Base-by-base conservation (phyloP, 352 stramenopile genomes). In the Phytophthora vignae region DNA sequence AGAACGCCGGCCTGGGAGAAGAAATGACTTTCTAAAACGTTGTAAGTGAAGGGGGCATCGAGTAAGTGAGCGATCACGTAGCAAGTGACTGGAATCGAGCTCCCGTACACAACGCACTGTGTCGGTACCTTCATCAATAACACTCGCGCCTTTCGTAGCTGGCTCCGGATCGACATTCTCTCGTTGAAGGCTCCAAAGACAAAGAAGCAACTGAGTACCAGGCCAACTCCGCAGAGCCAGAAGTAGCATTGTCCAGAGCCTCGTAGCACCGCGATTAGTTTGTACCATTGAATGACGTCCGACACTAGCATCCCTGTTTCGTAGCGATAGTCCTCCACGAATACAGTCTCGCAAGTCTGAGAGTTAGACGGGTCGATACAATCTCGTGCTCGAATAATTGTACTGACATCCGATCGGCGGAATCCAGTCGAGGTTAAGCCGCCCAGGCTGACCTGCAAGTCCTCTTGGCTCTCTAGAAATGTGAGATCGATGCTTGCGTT, bases 81-180 rank as follows among this genome's bases (percentile, higher is more conserved):
- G 59, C 74, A 80, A 0, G 55, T 7, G 1, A 88, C 68, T 1
- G 84, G 84, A 14, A 90, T 72, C 0, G 64, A 56, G 36, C 76
- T 84, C 7, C 82, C 82, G 44, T 84, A 88, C 17, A 89, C 69
- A 6, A 91, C 67, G 29, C 77, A 83, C 54, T 91, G 81, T 15
- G 67, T 84, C 3, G 83, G 81, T n/a, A 83, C 55, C 40, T 58
- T 80, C 11, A 81, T 65, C 25, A 90, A 81, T 5, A 87, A 25
- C 4, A 29, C 8, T 17, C 66, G n/a, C 27, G 73, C 38, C 52
- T 60, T 64, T 46, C 49, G 27, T n/a, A 76, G 3, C 7, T 14
- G 38, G 0, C 46, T 29, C 14, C 27, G 17, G 0, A 33, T 31
- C 7, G 29, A 9, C 6, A 36, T 2, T 17, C 56, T 56, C 15